Evolutionary conservation across 1,284 basidiomycete genomes (phyloP).

Genomic region (Irpex lacteus): DNA sequence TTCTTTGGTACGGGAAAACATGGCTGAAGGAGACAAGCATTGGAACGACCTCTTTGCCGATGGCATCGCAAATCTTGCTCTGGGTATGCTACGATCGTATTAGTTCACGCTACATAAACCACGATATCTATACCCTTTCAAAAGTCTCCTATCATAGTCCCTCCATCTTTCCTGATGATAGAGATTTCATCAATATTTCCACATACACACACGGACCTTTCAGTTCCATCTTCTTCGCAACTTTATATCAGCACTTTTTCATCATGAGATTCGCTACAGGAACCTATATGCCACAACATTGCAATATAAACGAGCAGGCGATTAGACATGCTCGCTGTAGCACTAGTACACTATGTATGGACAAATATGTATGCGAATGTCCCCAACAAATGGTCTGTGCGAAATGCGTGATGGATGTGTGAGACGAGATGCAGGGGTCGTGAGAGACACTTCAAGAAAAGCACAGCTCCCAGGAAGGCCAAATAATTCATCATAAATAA

Average conservation of each 20-base stretch:
- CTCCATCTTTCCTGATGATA: not conserved
- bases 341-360: not conserved
- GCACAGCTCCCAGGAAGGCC: not conserved
- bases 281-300: not conserved
- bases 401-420: not conserved
- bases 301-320: slow-evolving; percentile 1
- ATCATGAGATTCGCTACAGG: not conserved
- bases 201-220: not conserved
- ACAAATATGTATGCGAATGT: not conserved
- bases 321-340: not conserved
- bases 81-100: not conserved
- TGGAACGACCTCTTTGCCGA: slow-evolving; percentile 26
- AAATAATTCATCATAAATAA: not conserved
- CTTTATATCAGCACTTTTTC: not conserved
- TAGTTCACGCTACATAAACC: not conserved
- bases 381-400: not conserved
- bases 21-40: slow-evolving; percentile 17
- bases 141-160: too few species aligned
- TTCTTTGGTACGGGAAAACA: slow-evolving; percentile 19
- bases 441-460: not conserved
- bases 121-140: too few species aligned
- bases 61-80: slow-evolving; percentile 14
- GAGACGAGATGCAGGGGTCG: not conserved
- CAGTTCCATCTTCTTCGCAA: not conserved
- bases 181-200: too few species aligned